Evolutionary conservation across 306 rosid genomes (phyloP).

Genomic region (Castanopsis chinensis): DNA sequence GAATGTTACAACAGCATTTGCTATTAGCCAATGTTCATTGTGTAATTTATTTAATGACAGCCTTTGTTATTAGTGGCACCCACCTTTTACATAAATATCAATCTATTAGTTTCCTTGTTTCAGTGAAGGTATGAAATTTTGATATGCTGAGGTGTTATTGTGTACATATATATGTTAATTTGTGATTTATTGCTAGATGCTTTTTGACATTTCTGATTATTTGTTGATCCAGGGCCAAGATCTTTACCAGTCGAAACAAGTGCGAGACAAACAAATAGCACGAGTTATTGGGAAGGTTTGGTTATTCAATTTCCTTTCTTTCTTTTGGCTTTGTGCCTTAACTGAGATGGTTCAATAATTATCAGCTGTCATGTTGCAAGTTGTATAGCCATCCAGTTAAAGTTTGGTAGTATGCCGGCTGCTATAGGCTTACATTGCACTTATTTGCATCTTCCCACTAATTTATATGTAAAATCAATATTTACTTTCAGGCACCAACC

Average conservation of each 20-base stretch:
- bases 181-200: neutral
- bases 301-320: constrained; percentile 10
- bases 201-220: neutral
- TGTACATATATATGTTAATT: neutral
- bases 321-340: constrained; percentile 8
- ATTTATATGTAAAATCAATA: neutral
- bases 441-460: constrained; percentile 11
- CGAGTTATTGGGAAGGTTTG: constrained; percentile 84
- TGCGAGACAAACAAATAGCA: constrained; percentile 87
- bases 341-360: constrained; percentile 11
- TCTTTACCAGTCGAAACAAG: constrained; percentile 72
- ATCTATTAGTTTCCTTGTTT: neutral
- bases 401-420: neutral
- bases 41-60: neutral
- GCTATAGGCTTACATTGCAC: constrained; percentile 11
- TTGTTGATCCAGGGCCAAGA: constrained; percentile 66
- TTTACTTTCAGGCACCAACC: constrained; percentile 67
- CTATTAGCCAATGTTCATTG: neutral
- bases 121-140: neutral
- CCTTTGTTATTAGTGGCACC: neutral
- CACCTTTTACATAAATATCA: neutral
- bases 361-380: constrained; percentile 3
- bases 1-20: neutral
- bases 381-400: neutral
- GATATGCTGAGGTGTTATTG: neutral